phyloP scores from a whole-genome alignment of 2,329 filamentous ascomycete genomes.

The Thermomyces lanuginosus region DNA sequence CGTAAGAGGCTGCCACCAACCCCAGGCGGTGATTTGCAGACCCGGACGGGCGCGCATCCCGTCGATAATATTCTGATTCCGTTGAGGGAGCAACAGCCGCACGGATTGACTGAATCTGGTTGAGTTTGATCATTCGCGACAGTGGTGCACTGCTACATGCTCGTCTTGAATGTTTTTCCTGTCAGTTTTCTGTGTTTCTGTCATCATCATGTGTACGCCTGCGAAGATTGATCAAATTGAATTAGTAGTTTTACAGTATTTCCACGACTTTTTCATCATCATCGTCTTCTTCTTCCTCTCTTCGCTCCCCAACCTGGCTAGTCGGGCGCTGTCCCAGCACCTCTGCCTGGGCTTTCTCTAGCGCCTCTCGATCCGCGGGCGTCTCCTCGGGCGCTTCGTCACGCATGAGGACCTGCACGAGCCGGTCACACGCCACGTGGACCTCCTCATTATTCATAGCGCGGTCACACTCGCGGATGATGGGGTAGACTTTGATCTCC shows the following conservation, averaged over 20 bases:
- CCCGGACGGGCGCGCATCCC: neutral
- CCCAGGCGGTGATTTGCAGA: too few relatives aligned
- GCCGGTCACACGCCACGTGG: slow-evolving; percentile 65
- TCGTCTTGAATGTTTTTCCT: too few relatives aligned
- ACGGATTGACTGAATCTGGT: too few relatives aligned
- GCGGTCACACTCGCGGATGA: slow-evolving; percentile 72
- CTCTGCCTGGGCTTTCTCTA: slow-evolving; percentile 26
- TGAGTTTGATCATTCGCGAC: too few relatives aligned
- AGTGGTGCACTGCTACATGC: too few relatives aligned
- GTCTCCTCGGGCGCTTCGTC: slow-evolving; percentile 49
- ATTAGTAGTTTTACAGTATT: too few relatives aligned
- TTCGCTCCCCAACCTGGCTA: slow-evolving; percentile 3
- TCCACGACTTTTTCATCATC: slow-evolving; percentile 32
- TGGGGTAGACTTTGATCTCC: slow-evolving; percentile 67
- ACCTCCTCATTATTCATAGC: slow-evolving; percentile 64
- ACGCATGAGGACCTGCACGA: slow-evolving; percentile 78
- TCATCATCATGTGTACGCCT: too few relatives aligned
- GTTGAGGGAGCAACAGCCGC: neutral
- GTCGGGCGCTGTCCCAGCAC: slow-evolving; percentile 12
- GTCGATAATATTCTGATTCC: neutral
- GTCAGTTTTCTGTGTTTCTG: too few relatives aligned
- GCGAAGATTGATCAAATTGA: too few relatives aligned
- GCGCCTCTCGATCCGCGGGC: slow-evolving; percentile 25
- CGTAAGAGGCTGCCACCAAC: too few relatives aligned
- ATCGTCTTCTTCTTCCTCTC: slow-evolving; percentile 22